phyloP scores from a whole-genome alignment of 495 filamentous ascomycete species.

The Penicillium waksmanii region DNA sequence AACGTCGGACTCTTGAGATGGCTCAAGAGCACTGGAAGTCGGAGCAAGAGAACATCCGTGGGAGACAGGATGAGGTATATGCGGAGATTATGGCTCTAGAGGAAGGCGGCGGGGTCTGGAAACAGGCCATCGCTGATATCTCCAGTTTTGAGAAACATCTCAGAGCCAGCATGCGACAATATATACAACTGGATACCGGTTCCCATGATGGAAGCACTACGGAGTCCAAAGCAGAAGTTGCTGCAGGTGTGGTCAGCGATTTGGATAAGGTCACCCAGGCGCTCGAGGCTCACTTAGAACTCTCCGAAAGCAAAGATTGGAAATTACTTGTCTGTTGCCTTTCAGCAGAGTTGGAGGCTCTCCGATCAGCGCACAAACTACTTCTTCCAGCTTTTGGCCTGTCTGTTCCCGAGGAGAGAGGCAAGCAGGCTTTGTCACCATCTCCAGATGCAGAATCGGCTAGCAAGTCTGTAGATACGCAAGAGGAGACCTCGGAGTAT shows the following conservation, averaged over 20 bases:
- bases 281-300: slow-evolving; percentile 43
- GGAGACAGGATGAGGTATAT: slow-evolving; percentile 62
- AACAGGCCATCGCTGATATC: slow-evolving; percentile 65
- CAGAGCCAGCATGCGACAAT: slow-evolving; percentile 55
- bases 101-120: slow-evolving; percentile 82
- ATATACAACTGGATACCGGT: slow-evolving; percentile 28
- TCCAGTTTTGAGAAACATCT: slow-evolving; percentile 69
- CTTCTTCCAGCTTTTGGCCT: slow-evolving; percentile 51
- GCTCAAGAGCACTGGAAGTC: slow-evolving; percentile 74
- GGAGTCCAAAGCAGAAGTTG: slow-evolving; percentile 31
- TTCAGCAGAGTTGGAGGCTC: slow-evolving; percentile 85
- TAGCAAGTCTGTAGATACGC: slow-evolving; percentile 2
- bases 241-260: slow-evolving; percentile 44
- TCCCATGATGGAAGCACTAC: slow-evolving; percentile 17
- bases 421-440: slow-evolving; percentile 5
- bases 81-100: slow-evolving; percentile 77
- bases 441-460: slow-evolving; percentile 10
- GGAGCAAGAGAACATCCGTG: slow-evolving; percentile 61
- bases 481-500: slow-evolving; percentile 26
- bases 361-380: slow-evolving; percentile 69
- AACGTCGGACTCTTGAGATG: slow-evolving; percentile 76
- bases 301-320: slow-evolving; percentile 67
- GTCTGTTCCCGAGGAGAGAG: slow-evolving; percentile 15
- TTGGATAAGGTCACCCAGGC: slow-evolving; percentile 44
- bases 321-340: slow-evolving; percentile 87